These are phyloP conservation scores for Acephala macrosclerotiorum DNA, from an alignment of 2,329 filamentous ascomycete species.

Conservation along the genomic window DNA sequence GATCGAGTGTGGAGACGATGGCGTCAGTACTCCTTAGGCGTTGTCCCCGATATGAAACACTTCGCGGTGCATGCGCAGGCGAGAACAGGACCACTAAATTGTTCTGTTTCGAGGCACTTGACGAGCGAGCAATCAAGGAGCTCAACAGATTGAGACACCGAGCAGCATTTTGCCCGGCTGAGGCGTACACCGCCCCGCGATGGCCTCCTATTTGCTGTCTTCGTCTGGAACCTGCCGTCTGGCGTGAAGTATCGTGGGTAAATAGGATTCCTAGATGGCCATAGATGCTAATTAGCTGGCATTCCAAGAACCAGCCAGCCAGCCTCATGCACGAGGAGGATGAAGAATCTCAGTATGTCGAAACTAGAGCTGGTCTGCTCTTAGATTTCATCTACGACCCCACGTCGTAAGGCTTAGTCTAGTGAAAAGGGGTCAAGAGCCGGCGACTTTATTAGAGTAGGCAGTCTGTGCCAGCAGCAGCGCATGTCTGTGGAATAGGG, in stretches of 20 bases:
- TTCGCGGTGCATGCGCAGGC: constrained; percentile 13
- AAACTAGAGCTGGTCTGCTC: too few relatives aligned
- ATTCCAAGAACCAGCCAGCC: not conserved
- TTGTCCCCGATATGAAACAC: constrained; percentile 30
- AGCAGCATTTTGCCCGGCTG: constrained; percentile 5
- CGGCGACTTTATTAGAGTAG: not conserved
- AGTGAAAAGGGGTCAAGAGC: not conserved
- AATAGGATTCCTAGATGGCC: constrained; percentile 9
- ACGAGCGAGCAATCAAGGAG: constrained; percentile 1
- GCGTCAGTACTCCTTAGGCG: constrained; percentile 27
- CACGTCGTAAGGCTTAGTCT: constrained; percentile 11
- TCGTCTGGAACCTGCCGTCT: constrained; percentile 3
- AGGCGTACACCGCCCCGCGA: constrained; percentile 4
- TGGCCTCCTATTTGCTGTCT: constrained; percentile 2
- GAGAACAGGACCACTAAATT: constrained; percentile 1
- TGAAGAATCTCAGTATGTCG: too few relatives aligned
- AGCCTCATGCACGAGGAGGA: not conserved
- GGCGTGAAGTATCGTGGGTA: constrained; percentile 10
- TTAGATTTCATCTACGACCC: not conserved
- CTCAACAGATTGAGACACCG: constrained; percentile 2
- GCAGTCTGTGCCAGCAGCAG: not conserved
- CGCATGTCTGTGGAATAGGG: not conserved
- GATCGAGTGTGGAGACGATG: constrained; percentile 29
- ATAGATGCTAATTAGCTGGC: constrained; percentile 3
- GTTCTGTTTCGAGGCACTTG: constrained; percentile 5